These are phyloP conservation scores for Fagopyrum tataricum DNA, from an alignment of 148 eudicot species.

Conservation along the genomic window DNA sequence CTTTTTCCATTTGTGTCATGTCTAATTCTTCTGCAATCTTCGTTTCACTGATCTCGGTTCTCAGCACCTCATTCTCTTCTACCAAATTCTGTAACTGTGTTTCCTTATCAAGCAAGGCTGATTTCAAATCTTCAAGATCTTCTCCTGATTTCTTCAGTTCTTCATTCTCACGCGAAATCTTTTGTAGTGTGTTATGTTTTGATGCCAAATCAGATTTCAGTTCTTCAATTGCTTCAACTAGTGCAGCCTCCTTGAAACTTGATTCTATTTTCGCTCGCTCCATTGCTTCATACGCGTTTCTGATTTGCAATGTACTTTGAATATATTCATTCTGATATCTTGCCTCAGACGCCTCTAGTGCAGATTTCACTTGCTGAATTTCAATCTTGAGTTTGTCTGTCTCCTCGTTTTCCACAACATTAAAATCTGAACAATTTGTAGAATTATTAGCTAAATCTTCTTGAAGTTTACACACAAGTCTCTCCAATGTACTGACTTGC, in stretches of 20 bases:
- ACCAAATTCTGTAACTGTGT: constrained; percentile 30
- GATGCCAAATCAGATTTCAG: constrained; percentile 35
- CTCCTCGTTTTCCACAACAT: constrained; percentile 22
- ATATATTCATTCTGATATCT: constrained; percentile 62
- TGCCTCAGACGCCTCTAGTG: constrained; percentile 56
- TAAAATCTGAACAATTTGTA: constrained; percentile 6
- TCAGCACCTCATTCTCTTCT: constrained; percentile 60
- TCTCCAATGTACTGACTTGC: constrained; percentile 41
- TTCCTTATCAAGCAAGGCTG: constrained; percentile 49
- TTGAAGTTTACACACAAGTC: constrained; percentile 36
- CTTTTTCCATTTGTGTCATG: constrained; percentile 49
- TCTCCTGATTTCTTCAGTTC: constrained; percentile 35
- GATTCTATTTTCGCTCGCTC: constrained; percentile 53
- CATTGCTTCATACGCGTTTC: constrained; percentile 60
- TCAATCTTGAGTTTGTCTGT: constrained; percentile 34
- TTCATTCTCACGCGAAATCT: constrained; percentile 10
- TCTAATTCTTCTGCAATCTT: constrained; percentile 56
- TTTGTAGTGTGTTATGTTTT: constrained; percentile 18
- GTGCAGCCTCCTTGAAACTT: constrained; percentile 39
- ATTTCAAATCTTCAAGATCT: constrained; percentile 31
- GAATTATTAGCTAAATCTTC: constrained; percentile 21
- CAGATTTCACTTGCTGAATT: constrained; percentile 44
- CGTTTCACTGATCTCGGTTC: constrained; percentile 37
- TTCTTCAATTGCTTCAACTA: constrained; percentile 43
- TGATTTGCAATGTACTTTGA: constrained; percentile 59